phyloP scores from a whole-genome alignment of 2,329 filamentous ascomycete species.

The Monilinia aucupariae region DNA sequence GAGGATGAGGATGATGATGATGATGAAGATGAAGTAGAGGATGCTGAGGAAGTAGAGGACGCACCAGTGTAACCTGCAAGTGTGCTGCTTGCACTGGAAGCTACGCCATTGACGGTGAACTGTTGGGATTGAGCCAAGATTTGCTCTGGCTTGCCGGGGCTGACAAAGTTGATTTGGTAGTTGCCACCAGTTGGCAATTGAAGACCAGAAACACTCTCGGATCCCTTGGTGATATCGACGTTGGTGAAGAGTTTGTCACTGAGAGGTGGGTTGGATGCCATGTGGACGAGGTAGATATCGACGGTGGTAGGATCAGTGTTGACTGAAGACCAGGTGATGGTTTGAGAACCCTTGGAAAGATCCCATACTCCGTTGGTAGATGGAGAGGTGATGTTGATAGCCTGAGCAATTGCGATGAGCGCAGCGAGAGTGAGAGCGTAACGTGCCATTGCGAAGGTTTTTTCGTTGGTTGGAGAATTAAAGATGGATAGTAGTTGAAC shows the following conservation, averaged over 20 bases:
- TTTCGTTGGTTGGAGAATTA: slow-evolving; percentile 5
- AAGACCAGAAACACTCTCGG: neutral
- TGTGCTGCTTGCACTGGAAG: slow-evolving; percentile 11
- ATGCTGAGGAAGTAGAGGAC: slow-evolving; percentile 4
- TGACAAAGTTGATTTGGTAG: slow-evolving; percentile 18
- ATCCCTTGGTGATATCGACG: slow-evolving; percentile 1
- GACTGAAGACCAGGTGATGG: slow-evolving; percentile 15
- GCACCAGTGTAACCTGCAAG: slow-evolving; percentile 19
- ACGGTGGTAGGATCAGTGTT: slow-evolving; percentile 8
- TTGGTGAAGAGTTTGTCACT: slow-evolving; percentile 7
- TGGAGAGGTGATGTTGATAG: slow-evolving; percentile 16
- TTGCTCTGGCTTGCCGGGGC: slow-evolving; percentile 10
- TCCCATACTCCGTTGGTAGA: slow-evolving; percentile 8
- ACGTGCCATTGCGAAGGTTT: slow-evolving; percentile 12
- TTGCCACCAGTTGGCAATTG: slow-evolving; percentile 14
- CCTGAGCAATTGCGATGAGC: slow-evolving; percentile 17
- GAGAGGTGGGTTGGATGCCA: slow-evolving; percentile 11
- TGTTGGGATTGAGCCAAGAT: slow-evolving; percentile 16
- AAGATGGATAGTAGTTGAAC: slow-evolving; percentile 3
- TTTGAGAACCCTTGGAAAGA: slow-evolving; percentile 6
- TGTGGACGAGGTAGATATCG: slow-evolving; percentile 16
- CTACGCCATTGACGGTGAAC: slow-evolving; percentile 15
- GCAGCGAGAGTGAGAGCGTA: slow-evolving; percentile 13
- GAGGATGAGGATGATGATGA: neutral
- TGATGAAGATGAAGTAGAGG: neutral